Evolutionary conservation across 2,329 filamentous ascomycete genomes (phyloP).

Genomic region (Septoria petroselini): DNA sequence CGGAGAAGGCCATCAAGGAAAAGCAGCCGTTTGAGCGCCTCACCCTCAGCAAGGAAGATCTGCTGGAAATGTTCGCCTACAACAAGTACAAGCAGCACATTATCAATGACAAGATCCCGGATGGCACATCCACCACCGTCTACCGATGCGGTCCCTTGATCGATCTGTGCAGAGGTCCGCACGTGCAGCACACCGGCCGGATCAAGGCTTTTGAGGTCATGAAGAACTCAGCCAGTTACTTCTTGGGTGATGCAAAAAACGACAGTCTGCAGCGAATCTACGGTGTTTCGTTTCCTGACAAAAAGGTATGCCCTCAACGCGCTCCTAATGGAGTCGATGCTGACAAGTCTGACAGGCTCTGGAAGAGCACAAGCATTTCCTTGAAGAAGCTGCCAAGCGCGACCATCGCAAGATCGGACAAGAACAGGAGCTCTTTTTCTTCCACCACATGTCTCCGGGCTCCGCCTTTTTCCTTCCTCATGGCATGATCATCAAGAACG

Average conservation of each 20-base stretch:
- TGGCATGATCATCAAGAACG: constrained; percentile 90
- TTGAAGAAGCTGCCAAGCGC: constrained; percentile 96
- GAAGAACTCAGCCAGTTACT: constrained; percentile 84
- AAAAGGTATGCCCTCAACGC: constrained; percentile 62
- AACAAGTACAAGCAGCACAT: constrained; percentile 99
- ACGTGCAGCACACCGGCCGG: constrained; percentile 87
- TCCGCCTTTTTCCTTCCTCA: constrained; percentile 78
- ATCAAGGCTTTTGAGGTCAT: constrained; percentile 94
- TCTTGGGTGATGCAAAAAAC: constrained; percentile 88
- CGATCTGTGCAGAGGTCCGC: constrained; percentile 91
- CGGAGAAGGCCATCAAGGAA: constrained; percentile 85
- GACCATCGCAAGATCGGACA: constrained; percentile 92
- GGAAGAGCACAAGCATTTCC: constrained; percentile 87
- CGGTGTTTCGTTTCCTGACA: constrained; percentile 94
- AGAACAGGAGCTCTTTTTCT: constrained; percentile 97
- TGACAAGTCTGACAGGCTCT: constrained; percentile 42
- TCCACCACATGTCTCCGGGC: constrained; percentile 88
- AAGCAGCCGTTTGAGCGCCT: constrained; percentile 93
- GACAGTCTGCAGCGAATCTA: constrained; percentile 96
- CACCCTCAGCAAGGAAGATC: constrained; percentile 81
- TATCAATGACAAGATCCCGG: constrained; percentile 86
- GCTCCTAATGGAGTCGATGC: not conserved
- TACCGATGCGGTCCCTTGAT: constrained; percentile 93
- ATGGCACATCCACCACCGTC: constrained; percentile 87
- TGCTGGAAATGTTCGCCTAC: constrained; percentile 94